These are phyloP conservation scores for Hypericum perforatum DNA, from an alignment of 345 rosid genomes.

Conservation along the genomic window DNA sequence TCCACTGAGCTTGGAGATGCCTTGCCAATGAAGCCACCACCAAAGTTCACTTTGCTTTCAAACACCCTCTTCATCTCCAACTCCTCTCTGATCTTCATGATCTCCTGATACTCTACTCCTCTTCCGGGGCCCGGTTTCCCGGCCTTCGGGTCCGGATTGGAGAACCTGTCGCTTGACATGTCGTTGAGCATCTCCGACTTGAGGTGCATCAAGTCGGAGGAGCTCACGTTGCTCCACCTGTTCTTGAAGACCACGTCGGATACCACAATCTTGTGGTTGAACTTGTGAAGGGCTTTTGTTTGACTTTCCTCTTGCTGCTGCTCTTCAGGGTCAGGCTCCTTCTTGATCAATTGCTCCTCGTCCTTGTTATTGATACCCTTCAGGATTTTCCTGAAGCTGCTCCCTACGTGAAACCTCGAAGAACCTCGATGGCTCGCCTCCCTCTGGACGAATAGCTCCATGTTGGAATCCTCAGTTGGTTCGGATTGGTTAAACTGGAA, in stretches of 20 bases:
- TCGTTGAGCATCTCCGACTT: conserved; percentile 59
- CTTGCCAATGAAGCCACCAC: conserved; percentile 20
- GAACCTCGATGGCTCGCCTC: conserved; percentile 50
- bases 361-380: conserved; percentile 21
- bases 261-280: conserved; percentile 58
- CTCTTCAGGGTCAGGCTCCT: conserved; percentile 1
- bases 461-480: conserved; percentile 32
- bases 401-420: conserved; percentile 59
- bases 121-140: conserved; percentile 1
- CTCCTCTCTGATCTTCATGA: conserved; percentile 44
- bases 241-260: conserved; percentile 66
- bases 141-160: conserved; percentile 5
- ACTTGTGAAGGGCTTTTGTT: conserved; percentile 34
- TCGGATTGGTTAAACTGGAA: conserved; percentile 41
- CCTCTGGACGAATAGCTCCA: conserved; percentile 59
- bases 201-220: conserved; percentile 69
- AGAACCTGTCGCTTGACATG: conserved; percentile 45
- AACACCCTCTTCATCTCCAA: conserved; percentile 54
- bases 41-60: conserved; percentile 26
- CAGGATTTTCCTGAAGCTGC: conserved; percentile 52
- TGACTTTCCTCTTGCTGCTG: conserved; percentile 16
- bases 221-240: conserved; percentile 82
- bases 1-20: conserved; percentile 6
- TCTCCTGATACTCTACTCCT: conserved; percentile 16
- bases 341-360: conserved; percentile 9